Conservation (phyloP, 345 rosid species). For the Leavenworthia alabamica region DNA sequence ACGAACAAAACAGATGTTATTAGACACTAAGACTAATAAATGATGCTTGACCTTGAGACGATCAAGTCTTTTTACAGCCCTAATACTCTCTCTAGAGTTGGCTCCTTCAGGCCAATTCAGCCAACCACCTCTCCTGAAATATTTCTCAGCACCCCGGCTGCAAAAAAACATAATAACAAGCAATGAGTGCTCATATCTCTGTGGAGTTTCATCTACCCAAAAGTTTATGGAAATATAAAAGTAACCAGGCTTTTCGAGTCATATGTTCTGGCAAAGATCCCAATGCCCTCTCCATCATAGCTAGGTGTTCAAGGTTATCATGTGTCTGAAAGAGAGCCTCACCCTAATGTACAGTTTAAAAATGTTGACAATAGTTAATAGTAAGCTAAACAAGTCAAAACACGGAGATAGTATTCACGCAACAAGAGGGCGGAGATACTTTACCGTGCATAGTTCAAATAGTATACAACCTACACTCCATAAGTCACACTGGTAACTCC, state of each 20-base stretch:
- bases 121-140: constrained; percentile 54
- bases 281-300: constrained; percentile 75
- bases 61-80: constrained; percentile 75
- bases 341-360: constrained; percentile 37
- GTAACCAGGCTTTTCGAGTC: constrained; percentile 48
- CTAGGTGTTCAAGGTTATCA: constrained; percentile 79
- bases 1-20: neutral
- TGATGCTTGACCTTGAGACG: constrained; percentile 39
- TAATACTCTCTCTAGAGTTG: constrained; percentile 66
- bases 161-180: constrained; percentile 3
- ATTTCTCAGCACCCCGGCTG: constrained; percentile 68
- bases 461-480: constrained; percentile 87
- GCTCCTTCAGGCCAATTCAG: constrained; percentile 92
- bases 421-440: constrained; percentile 6
- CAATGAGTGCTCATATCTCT: neutral
- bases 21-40: neutral
- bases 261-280: constrained; percentile 64
- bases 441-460: constrained; percentile 66
- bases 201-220: neutral
- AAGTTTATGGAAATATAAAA: neutral
- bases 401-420: neutral
- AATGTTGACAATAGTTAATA: neutral
- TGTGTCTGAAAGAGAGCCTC: constrained; percentile 81
- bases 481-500: constrained; percentile 83
- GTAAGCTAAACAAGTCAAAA: constrained; percentile 2